Conservation (phyloP, 2,329 filamentous ascomycete species). For the Chaetomium olivaceum region DNA sequence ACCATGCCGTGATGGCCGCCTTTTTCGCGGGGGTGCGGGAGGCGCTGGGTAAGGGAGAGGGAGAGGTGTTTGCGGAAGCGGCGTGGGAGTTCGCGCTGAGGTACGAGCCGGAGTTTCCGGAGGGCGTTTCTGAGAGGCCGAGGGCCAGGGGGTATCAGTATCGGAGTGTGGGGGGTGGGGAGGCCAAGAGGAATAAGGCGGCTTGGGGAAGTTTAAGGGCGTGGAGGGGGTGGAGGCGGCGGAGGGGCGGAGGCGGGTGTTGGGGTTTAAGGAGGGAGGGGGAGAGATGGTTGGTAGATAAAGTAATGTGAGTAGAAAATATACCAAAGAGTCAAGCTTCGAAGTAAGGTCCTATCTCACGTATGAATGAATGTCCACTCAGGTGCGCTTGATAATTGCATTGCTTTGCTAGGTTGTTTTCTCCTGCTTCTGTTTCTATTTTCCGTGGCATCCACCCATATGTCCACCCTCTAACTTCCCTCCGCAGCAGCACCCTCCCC, state of each 20-base stretch:
- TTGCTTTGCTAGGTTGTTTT: background rate
- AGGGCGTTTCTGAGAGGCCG: slow-evolving; percentile 74
- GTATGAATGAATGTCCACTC: background rate
- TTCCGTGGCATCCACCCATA: background rate
- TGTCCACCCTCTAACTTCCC: background rate
- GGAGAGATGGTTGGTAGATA: too few relatives aligned
- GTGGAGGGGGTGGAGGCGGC: slow-evolving; percentile 41
- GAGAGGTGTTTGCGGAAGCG: slow-evolving; percentile 59
- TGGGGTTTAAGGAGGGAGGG: background rate
- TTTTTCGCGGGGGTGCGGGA: slow-evolving; percentile 74
- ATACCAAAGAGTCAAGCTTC: background rate
- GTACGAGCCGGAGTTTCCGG: slow-evolving; percentile 73
- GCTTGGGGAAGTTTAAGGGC: slow-evolving; percentile 59
- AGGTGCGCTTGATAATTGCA: background rate
- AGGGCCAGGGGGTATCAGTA: slow-evolving; percentile 80
- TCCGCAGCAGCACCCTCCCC: slow-evolving; percentile 10
- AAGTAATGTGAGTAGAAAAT: background rate
- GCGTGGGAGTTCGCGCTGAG: slow-evolving; percentile 45
- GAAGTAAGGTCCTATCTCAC: background rate
- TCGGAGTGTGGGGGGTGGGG: slow-evolving; percentile 65
- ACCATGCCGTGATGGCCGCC: slow-evolving; percentile 67
- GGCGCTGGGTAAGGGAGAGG: slow-evolving; percentile 57
- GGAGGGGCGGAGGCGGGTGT: slow-evolving; percentile 42
- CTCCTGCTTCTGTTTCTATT: background rate
- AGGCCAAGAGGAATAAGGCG: slow-evolving; percentile 66